phyloP scores from a whole-genome alignment of 1,284 basidiomycete genomes.

The Moesziomyces parantarcticus region DNA sequence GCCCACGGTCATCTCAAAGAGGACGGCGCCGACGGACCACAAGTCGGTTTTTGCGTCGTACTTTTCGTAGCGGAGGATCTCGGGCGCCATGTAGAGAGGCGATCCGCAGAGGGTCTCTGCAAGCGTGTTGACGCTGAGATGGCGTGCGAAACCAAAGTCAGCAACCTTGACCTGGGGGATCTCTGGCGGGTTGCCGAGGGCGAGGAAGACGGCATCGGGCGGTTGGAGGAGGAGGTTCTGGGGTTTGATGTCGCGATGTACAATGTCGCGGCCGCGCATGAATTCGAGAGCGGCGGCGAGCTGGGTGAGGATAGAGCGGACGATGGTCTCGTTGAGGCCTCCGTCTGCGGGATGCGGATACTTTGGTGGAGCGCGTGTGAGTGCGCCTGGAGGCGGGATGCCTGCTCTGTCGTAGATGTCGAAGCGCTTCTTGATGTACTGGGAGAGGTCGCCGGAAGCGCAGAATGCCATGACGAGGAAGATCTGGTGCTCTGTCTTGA shows the following conservation, averaged over 20 bases:
- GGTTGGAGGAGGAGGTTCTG: constrained; percentile 93
- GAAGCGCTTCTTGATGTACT: constrained; percentile 79
- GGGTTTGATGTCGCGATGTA: constrained; percentile 97
- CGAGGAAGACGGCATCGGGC: constrained; percentile 80
- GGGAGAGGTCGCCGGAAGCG: constrained; percentile 91
- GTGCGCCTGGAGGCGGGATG: constrained; percentile 14
- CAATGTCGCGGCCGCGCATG: constrained; percentile 85
- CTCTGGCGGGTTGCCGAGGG: constrained; percentile 86
- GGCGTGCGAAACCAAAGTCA: constrained; percentile 97
- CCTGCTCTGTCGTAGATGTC: constrained; percentile 48
- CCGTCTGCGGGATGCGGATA: constrained; percentile 91
- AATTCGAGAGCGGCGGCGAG: constrained; percentile 95
- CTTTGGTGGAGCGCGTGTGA: constrained; percentile 69
- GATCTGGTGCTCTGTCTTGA: constrained; percentile 90
- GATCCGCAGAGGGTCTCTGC: constrained; percentile 98
- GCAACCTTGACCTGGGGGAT: constrained; percentile 72
- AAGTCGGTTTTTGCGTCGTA: constrained; percentile 98
- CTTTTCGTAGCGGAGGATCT: constrained; percentile 96
- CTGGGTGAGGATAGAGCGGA: constrained; percentile 91
- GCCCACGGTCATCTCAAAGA: constrained; percentile 94
- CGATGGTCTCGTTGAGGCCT: constrained; percentile 88
- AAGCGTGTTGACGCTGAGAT: constrained; percentile 88
- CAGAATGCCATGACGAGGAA: constrained; percentile 99
- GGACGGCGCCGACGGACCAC: constrained; percentile 96
- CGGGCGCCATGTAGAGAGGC: constrained; percentile 98